Evolutionary conservation across 2,329 filamentous ascomycete genomes (phyloP).

Genomic region (Colletotrichum ledebouriae): DNA sequence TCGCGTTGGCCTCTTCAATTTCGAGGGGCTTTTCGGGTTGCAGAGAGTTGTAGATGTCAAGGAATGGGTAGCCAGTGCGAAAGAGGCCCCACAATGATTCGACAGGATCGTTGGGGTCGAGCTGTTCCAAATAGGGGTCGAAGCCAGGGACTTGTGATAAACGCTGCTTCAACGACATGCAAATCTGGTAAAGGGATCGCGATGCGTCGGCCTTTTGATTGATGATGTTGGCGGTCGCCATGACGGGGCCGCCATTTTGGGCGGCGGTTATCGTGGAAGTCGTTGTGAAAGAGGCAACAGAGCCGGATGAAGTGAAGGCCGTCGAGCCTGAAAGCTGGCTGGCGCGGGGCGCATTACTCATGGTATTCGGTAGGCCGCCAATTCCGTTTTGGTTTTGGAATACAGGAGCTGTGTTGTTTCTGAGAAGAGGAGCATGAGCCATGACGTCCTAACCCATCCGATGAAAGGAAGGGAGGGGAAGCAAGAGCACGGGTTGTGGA

Average conservation of each 20-base stretch:
- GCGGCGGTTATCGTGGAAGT: conserved; percentile 56
- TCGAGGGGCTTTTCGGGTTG: conserved; percentile 77
- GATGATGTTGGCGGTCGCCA: conserved; percentile 93
- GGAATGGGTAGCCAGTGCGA: conserved; percentile 83
- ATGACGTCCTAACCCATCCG: conserved; percentile 64
- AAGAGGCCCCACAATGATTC: conserved; percentile 92
- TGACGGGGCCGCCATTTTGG: conserved; percentile 71
- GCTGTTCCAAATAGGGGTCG: conserved; percentile 78
- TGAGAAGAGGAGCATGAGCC: conserved; percentile 71
- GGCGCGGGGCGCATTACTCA: conserved; percentile 67
- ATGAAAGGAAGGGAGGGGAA: conserved; percentile 35
- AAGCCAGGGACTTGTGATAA: conserved; percentile 88
- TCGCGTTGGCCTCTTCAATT: conserved; percentile 71
- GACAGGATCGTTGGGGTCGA: conserved; percentile 82
- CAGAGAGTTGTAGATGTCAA: conserved; percentile 90
- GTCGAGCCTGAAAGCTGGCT: conserved; percentile 75
- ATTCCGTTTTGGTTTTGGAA: conserved; percentile 64
- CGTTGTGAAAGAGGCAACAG: conserved; percentile 63
- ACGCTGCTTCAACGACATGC: conserved; percentile 84
- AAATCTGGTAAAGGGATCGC: conserved; percentile 94
- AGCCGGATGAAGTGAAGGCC: conserved; percentile 66
- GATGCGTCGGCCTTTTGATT: conserved; percentile 96
- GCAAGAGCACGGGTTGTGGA: conserved; percentile 15
- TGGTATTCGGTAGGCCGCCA: conserved; percentile 60
- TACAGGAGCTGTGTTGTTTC: conserved; percentile 70